phyloP scores from a whole-genome alignment of 768 basidiomycete species.

The Gloeophyllum trabeum region DNA sequence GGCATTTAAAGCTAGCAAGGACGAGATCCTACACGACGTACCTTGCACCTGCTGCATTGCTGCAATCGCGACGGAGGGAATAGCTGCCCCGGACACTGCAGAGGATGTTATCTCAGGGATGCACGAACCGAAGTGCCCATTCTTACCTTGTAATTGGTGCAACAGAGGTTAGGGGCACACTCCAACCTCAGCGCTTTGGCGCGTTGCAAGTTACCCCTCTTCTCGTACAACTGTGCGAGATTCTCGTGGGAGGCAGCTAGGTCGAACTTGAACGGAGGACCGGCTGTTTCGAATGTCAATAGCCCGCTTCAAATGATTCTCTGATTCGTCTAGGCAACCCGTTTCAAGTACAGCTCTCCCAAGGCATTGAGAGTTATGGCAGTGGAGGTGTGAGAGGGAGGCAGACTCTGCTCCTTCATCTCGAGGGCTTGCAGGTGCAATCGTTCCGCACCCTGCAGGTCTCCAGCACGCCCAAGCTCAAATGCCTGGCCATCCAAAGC shows the following conservation, averaged over 20 bases:
- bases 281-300: slow-evolving; percentile 14
- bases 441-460: slow-evolving; percentile 17
- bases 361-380: slow-evolving; percentile 23
- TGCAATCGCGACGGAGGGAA: slow-evolving; percentile 11
- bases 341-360: slow-evolving; percentile 24
- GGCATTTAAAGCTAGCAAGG: neutral
- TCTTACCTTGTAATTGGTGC: slow-evolving; percentile 17
- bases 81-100: slow-evolving; percentile 15
- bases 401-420: slow-evolving; percentile 15
- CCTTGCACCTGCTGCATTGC: slow-evolving; percentile 18
- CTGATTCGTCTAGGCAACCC: slow-evolving; percentile 23
- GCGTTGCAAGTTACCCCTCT: slow-evolving; percentile 16
- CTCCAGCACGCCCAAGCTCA: slow-evolving; percentile 11
- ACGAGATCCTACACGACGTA: slow-evolving; percentile 1
- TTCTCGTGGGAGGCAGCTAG: slow-evolving; percentile 26
- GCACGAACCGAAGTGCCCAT: neutral
- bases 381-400: slow-evolving; percentile 13
- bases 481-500: slow-evolving; percentile 13
- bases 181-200: slow-evolving; percentile 19
- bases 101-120: neutral
- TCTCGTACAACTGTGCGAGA: slow-evolving; percentile 23
- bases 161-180: slow-evolving; percentile 16
- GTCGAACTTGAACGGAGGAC: slow-evolving; percentile 18
- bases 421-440: slow-evolving; percentile 20
- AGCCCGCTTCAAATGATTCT: slow-evolving; percentile 22